Conservation (phyloP, 169 alveolate species). For the Babesia ovata region DNA sequence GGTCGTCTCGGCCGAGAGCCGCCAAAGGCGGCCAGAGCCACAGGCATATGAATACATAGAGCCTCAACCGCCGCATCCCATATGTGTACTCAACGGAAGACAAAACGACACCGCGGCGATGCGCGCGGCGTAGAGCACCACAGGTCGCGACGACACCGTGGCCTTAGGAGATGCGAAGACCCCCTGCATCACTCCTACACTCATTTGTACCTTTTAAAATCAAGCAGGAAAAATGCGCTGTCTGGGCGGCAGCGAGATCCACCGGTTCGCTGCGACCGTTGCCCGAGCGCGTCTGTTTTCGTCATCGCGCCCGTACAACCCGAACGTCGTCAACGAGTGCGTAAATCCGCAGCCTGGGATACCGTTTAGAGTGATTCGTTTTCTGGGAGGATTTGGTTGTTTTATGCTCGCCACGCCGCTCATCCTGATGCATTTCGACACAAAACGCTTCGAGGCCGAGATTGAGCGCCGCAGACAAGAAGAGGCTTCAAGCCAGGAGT, state of each 20-base stretch:
- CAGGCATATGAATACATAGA: background rate
- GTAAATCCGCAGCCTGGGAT: slow-evolving; percentile 53
- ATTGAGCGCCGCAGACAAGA: slow-evolving; percentile 48
- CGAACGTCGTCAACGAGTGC: slow-evolving; percentile 57
- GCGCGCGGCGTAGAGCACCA: slow-evolving; percentile 14
- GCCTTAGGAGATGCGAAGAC: too few species aligned
- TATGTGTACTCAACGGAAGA: slow-evolving; percentile 1
- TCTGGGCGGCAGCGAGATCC: background rate
- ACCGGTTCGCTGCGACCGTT: slow-evolving; percentile 8
- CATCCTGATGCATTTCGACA: slow-evolving; percentile 47
- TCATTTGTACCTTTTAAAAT: too few species aligned
- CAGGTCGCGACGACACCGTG: background rate
- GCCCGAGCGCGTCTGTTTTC: slow-evolving; percentile 15
- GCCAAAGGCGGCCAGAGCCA: background rate
- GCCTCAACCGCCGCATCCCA: slow-evolving; percentile 2
- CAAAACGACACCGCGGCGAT: slow-evolving; percentile 10
- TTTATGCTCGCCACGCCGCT: slow-evolving; percentile 50
- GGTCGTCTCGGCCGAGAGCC: slow-evolving; percentile 27
- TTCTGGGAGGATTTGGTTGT: slow-evolving; percentile 18
- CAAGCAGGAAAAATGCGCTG: background rate
- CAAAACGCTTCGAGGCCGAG: slow-evolving; percentile 44
- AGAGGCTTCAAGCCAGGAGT: background rate
- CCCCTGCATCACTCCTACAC: too few species aligned
- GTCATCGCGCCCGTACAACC: slow-evolving; percentile 33
- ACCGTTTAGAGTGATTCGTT: slow-evolving; percentile 8